Base-by-base conservation (phyloP, 371 early-diverging fungal species). In the Rhizomucor pusillus region DNA sequence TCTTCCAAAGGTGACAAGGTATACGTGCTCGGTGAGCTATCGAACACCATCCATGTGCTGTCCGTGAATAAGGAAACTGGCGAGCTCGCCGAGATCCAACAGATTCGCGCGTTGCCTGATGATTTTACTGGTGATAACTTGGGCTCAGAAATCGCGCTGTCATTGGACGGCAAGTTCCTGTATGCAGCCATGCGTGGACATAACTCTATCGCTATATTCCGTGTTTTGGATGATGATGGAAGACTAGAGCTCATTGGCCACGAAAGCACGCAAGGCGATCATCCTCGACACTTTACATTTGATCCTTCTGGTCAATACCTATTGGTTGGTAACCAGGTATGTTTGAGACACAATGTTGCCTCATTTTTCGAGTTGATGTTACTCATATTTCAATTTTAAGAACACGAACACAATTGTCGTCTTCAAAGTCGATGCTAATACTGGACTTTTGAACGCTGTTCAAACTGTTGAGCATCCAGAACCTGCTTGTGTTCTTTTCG, bases 401-500 rank as follows among this genome's bases (percentile, higher is more conserved):
- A 61, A 70, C 54, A 63, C 73, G 9, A 43, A 71, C 35, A 72
- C 63, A 29, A 54, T 77, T 46, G 66, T 60, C 1, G 67, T 71
- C 1, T 74, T 74, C 47, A 65, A 63, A 50, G 59, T 77, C 11
- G 52, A 72, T 18, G 46, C 59, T 37, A 37, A 53, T 14, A 66
- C 62, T 1, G 78, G 78, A 35, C 47, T 37, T 23, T 52, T 77
- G 23, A 56, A 52, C 1, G 50, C 54, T 43, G 52, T 65, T 5
- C 60, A 66, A 12, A 59, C 56, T 18, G 47, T 70, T 3, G 52
- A 64, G 0, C 75, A 72, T 16, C 55, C 63, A 2, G 51, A 67
- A 33, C 75, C 78, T 6, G 69, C 72, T 9, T 77, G 78, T 49
- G 60, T 77, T 34, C 55, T 66, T 52, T 77, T 55, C n/a, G 45